Conservation (phyloP, 2,329 filamentous ascomycete species). For the Lasiodiplodia citricola region DNA sequence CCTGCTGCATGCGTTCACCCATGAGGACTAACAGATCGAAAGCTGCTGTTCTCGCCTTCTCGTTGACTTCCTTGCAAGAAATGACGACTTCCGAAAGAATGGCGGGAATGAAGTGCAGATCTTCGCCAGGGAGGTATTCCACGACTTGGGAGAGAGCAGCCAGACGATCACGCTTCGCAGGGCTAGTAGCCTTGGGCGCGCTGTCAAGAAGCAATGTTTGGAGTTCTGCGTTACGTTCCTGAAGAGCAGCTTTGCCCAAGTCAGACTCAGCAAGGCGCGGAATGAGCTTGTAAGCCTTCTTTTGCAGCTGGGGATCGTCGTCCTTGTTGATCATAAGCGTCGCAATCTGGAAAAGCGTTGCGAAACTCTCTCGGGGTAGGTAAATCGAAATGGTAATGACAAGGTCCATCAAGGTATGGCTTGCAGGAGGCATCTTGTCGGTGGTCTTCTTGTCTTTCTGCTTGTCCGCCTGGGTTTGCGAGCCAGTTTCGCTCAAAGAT, state of each 20-base stretch:
- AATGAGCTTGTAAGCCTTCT: constrained; percentile 99
- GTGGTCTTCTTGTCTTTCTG: constrained; percentile 66
- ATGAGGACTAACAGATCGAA: constrained; percentile 91
- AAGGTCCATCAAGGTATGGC: constrained; percentile 94
- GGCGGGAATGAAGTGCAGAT: constrained; percentile 90
- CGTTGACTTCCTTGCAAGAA: constrained; percentile 96
- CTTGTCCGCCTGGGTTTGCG: constrained; percentile 68
- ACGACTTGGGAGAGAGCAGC: constrained; percentile 82
- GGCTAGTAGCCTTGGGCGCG: constrained; percentile 82
- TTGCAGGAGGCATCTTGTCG: constrained; percentile 85
- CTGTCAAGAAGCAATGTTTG: constrained; percentile 81
- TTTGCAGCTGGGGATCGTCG: constrained; percentile 90
- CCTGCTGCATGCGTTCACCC: constrained; percentile 79
- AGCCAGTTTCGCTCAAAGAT: constrained; percentile 65
- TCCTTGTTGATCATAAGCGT: constrained; percentile 79
- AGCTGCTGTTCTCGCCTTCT: constrained; percentile 85
- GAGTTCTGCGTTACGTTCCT: constrained; percentile 76
- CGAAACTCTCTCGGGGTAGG: constrained; percentile 84
- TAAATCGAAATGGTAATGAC: constrained; percentile 96
- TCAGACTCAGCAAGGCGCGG: constrained; percentile 85
- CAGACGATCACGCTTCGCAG: constrained; percentile 84
- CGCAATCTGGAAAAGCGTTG: constrained; percentile 84
- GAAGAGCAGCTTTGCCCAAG: constrained; percentile 74
- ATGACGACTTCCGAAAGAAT: constrained; percentile 94
- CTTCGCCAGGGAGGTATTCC: constrained; percentile 74